Base-by-base conservation (phyloP, 345 rosid species). In the Iberis pinnata region DNA sequence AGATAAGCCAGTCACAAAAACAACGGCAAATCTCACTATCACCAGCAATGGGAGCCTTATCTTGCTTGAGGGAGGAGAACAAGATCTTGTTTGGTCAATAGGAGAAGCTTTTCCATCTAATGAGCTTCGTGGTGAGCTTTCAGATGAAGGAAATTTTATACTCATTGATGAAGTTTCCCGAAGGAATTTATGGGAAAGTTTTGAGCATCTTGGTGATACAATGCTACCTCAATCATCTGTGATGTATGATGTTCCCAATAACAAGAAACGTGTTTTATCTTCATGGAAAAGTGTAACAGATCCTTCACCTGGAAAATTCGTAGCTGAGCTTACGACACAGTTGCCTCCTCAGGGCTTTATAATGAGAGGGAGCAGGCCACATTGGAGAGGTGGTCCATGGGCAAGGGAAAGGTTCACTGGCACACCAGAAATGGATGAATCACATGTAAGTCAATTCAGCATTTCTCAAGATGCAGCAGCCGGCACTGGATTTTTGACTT, bases 321-420 rank as follows among this genome's bases (percentile, higher is more conserved):
- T 49, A 48, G 57, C 63, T 27, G 64, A 62, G 53, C 61, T 68
- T 56, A 61, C 68, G 0, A 38, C 73, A 42, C 68, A 68, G 32
- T 1, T 65, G 10, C 70, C 70, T 27, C 64, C 64, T 0, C 70
- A 65, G 50, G 64, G 70, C 8, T 58, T 50, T 29, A 43, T 65
- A 43, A 50, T 58, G 70, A 65, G 48, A 65, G 64, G 48, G 2
- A 18, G 64, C 11, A 58, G 35, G 9, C 70, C 70, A 9, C 16
- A 58, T 42, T 65, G 70, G 70, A 50, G 70, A 50, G 59, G 64
- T 2, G 70, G 70, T 35, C 70, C 70, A 25, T 58, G 59, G 70
- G 70, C 70, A 29, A 22, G 58, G 25, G 29, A 25, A 2, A 61
- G 53, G 58, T 68, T 68, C 62, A 47, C 53, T 9, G 72, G 67